phyloP scores from a whole-genome alignment of 2,329 filamentous ascomycete species.

The Claviceps paspali region DNA sequence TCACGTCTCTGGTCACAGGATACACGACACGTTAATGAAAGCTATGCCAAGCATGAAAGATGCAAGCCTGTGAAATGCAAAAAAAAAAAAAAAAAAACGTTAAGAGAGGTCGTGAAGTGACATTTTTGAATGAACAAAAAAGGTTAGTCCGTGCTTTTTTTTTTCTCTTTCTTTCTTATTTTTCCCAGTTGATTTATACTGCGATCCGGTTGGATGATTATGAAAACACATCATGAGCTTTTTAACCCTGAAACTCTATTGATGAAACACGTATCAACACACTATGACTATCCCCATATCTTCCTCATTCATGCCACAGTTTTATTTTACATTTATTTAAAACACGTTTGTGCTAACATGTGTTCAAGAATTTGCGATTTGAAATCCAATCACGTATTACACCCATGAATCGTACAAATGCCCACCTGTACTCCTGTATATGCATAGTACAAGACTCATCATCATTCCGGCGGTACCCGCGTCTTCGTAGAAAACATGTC shows the following conservation, averaged over 20 bases:
- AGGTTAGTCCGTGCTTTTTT: neutral
- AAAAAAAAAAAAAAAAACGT: too few relatives aligned
- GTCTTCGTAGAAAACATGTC: constrained; percentile 5
- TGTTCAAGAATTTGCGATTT: too few relatives aligned
- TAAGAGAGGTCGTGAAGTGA: too few relatives aligned
- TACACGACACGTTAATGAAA: constrained; percentile 15
- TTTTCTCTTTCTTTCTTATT: constrained; percentile 1
- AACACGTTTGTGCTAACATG: too few relatives aligned
- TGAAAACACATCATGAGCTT: constrained; percentile 44
- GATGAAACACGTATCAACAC: constrained; percentile 43
- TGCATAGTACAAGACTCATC: neutral
- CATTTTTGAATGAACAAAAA: too few relatives aligned
- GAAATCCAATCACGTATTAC: too few relatives aligned
- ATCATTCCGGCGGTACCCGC: too few relatives aligned
- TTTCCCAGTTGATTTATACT: constrained; percentile 5
- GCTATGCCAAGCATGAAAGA: constrained; percentile 7
- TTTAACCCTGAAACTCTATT: constrained; percentile 49
- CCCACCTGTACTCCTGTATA: neutral
- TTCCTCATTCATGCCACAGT: constrained; percentile 3
- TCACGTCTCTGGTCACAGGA: constrained; percentile 15
- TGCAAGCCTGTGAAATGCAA: neutral
- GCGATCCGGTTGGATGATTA: constrained; percentile 33
- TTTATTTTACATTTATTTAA: too few relatives aligned
- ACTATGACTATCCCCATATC: constrained; percentile 34
- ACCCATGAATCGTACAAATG: neutral